A percentile compares a stretch with the other conserved stretches of the same genome.
Evolutionary conservation across 2,329 filamentous ascomycete species (phyloP).

Genomic region (Alternaria burnsii): DNA sequence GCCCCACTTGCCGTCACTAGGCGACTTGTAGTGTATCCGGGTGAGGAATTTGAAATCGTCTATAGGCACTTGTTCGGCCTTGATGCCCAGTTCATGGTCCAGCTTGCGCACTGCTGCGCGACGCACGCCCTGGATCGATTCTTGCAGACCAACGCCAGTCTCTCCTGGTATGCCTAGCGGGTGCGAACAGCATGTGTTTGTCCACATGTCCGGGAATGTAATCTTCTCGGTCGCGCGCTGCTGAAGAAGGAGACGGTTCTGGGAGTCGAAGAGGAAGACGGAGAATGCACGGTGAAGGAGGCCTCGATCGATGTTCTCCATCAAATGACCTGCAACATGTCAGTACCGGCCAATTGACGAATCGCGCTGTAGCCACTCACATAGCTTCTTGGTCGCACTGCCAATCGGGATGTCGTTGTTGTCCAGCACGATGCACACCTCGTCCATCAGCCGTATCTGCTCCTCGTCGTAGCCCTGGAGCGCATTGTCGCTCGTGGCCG

Average conservation of each 20-base stretch:
- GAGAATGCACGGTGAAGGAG: conserved; percentile 97
- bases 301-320: conserved; percentile 97
- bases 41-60: conserved; percentile 95
- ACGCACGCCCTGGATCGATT: conserved; percentile 86
- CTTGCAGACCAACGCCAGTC: conserved; percentile 82
- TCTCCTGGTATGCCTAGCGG: conserved; percentile 90
- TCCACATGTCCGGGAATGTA: conserved; percentile 99
- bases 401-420: conserved; percentile 92
- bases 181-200: conserved; percentile 99
- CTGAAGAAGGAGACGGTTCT: conserved; percentile 92
- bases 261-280: conserved; percentile 94
- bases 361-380: conserved; percentile 62
- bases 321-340: conserved; percentile 78
- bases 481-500: conserved; percentile 66
- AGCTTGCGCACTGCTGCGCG: conserved; percentile 92
- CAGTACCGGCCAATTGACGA: conserved; percentile 10
- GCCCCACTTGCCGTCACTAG: conserved; percentile 97
- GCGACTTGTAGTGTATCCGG: conserved; percentile 96
- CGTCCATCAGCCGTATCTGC: conserved; percentile 98
- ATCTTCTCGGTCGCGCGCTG: conserved; percentile 97
- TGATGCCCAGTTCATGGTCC: conserved; percentile 93
- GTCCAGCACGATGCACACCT: conserved; percentile 96
- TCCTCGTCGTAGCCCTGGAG: conserved; percentile 94
- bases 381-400: conserved; percentile 97
- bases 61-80: conserved; percentile 84